Percentiles rank a stretch among this genome's conserved stretches.
These are phyloP conservation scores for Barnettozyma salicaria DNA, from an alignment of 805 yeast genomes.

Conservation along the genomic window DNA sequence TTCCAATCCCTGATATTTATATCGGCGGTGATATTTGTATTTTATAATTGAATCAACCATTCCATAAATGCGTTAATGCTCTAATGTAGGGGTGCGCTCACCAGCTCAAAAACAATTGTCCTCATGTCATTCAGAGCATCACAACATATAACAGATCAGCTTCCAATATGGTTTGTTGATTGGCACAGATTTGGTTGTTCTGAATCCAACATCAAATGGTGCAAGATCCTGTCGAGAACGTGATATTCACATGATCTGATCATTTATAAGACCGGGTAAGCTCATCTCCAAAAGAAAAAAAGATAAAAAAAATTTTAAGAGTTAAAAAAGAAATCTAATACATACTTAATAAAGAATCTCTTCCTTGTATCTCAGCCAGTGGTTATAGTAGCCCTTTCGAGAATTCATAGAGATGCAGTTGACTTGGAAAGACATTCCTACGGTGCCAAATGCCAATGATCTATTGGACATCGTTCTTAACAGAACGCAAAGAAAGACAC, in stretches of 20 bases:
- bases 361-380: neutral
- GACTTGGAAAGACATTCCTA: slow-evolving; percentile 97
- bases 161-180: neutral
- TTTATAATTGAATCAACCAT: too few relatives aligned
- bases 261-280: neutral
- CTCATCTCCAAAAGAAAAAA: slow-evolving; percentile 8
- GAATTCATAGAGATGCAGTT: slow-evolving; percentile 67
- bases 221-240: too few relatives aligned
- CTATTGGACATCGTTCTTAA: slow-evolving; percentile 93
- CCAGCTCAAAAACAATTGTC: too few relatives aligned
- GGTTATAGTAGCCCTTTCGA: too few relatives aligned
- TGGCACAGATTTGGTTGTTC: too few relatives aligned
- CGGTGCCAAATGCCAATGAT: slow-evolving; percentile 88
- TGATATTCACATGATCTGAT: neutral
- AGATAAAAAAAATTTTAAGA: slow-evolving; percentile 1
- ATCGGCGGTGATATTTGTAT: too few relatives aligned
- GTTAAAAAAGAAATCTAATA: slow-evolving; percentile 2
- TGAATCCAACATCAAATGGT: too few relatives aligned
- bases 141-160: too few relatives aligned
- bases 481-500: slow-evolving; percentile 97
- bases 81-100: too few relatives aligned
- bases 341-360: neutral
- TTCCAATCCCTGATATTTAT: too few relatives aligned
- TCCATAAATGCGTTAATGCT: too few relatives aligned
- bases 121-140: too few relatives aligned